Evolutionary conservation across 495 filamentous ascomycete species (phyloP).

Genomic region (Penicillium roqueforti): DNA sequence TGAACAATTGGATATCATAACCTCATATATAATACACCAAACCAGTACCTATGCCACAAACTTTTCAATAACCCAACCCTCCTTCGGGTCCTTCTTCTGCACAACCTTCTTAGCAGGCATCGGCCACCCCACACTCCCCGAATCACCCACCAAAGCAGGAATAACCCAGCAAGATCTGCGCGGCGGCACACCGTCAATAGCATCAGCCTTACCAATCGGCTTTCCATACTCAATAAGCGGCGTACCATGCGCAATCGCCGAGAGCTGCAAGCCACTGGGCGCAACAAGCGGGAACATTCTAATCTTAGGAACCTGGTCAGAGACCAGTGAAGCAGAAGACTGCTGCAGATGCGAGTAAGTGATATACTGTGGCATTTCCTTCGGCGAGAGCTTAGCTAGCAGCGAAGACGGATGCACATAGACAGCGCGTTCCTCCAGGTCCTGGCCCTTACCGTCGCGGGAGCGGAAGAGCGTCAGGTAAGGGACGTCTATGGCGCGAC

Average conservation of each 20-base stretch:
- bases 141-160: conserved; percentile 63
- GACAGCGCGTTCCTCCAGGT: conserved; percentile 56
- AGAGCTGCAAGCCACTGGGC: conserved; percentile 69
- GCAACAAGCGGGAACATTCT: conserved; percentile 85
- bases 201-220: conserved; percentile 75
- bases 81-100: conserved; percentile 66
- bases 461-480: conserved; percentile 84
- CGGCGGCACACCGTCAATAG: conserved; percentile 50
- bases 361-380: conserved; percentile 79
- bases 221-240: conserved; percentile 83
- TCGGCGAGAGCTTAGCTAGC: conserved; percentile 63
- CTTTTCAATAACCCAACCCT: conserved; percentile 76
- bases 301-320: conserved; percentile 62
- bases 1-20: conserved; percentile 26
- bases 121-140: conserved; percentile 73
- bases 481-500: conserved; percentile 79
- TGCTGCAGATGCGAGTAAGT: conserved; percentile 83
- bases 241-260: conserved; percentile 76
- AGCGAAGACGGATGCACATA: conserved; percentile 83
- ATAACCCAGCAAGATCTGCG: conserved; percentile 78
- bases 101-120: conserved; percentile 76
- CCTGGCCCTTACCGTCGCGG: conserved; percentile 45
- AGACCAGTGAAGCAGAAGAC: conserved; percentile 47
- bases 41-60: conserved; percentile 30
- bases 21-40: conserved; percentile 24